Evolutionary conservation across 2,329 filamentous ascomycete genomes (phyloP).

Genomic region (Neonectria neomacrospora): DNA sequence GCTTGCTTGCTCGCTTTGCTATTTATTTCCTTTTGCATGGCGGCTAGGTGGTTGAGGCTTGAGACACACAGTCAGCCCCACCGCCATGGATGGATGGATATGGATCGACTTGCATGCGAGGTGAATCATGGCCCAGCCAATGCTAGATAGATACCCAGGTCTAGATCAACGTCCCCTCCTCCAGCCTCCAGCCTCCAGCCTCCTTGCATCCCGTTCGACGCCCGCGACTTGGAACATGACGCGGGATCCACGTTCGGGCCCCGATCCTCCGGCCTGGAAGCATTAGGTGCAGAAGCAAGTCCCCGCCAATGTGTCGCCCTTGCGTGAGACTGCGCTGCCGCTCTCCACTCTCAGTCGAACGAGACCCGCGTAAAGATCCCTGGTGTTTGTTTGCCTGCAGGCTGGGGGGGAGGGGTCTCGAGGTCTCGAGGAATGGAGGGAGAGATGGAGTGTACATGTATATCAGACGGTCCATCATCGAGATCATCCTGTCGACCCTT

Average conservation of each 20-base stretch:
- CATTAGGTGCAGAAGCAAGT: background rate
- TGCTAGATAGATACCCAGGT: background rate
- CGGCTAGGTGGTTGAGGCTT: background rate
- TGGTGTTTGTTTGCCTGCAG: slow-evolving; percentile 1
- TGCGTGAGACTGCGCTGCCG: background rate
- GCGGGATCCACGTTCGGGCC: background rate
- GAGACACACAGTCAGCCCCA: background rate
- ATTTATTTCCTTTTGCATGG: too few species aligned
- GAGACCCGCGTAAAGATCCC: background rate
- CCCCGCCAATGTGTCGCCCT: background rate
- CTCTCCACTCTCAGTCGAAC: background rate
- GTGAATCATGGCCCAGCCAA: background rate
- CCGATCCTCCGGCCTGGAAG: background rate
- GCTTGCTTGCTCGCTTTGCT: background rate
- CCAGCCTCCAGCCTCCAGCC: background rate
- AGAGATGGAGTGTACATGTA: background rate
- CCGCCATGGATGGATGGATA: background rate
- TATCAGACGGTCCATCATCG: background rate
- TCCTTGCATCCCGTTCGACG: background rate
- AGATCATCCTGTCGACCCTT: background rate
- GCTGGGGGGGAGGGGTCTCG: background rate
- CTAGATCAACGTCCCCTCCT: background rate
- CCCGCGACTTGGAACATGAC: background rate
- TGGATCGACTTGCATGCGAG: background rate
- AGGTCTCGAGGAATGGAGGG: too few species aligned